phyloP scores from a whole-genome alignment of 176 grass and related monocot genomes.

The Microstegium vimineum region DNA sequence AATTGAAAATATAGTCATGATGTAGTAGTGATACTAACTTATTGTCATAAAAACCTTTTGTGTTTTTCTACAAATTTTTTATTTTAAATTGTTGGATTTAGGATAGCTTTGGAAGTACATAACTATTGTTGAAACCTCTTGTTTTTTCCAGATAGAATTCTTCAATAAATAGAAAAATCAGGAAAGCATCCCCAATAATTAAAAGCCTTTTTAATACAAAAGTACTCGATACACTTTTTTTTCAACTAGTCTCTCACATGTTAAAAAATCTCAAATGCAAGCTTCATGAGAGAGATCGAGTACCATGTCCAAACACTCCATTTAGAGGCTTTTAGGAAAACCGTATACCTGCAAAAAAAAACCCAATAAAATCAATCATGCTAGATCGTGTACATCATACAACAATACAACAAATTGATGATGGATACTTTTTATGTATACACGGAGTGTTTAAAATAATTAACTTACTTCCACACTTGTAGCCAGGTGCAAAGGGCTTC shows the following conservation, averaged over 20 bases:
- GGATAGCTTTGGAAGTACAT: too few species aligned
- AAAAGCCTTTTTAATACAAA: neutral
- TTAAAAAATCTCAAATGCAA: neutral
- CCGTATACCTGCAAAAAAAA: neutral
- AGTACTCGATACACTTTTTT: neutral
- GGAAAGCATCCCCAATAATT: too few species aligned
- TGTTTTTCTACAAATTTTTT: too few species aligned
- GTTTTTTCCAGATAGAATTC: too few species aligned
- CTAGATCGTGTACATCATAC: neutral
- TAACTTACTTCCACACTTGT: constrained; percentile 41
- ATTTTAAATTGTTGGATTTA: too few species aligned
- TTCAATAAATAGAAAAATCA: too few species aligned
- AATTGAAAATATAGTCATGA: too few species aligned
- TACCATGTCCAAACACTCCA: neutral
- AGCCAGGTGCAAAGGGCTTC: constrained; percentile 11
- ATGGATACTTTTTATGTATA: neutral
- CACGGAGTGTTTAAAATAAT: too few species aligned
- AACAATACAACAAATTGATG: neutral
- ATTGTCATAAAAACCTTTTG: too few species aligned
- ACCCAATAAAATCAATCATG: neutral
- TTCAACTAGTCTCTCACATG: neutral
- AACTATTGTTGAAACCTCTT: too few species aligned
- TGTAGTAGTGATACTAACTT: too few species aligned
- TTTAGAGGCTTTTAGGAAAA: neutral
- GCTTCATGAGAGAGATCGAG: neutral